Evolutionary conservation across 352 stramenopile genomes (phyloP).

Genomic region (Phytopythium delawarense): DNA sequence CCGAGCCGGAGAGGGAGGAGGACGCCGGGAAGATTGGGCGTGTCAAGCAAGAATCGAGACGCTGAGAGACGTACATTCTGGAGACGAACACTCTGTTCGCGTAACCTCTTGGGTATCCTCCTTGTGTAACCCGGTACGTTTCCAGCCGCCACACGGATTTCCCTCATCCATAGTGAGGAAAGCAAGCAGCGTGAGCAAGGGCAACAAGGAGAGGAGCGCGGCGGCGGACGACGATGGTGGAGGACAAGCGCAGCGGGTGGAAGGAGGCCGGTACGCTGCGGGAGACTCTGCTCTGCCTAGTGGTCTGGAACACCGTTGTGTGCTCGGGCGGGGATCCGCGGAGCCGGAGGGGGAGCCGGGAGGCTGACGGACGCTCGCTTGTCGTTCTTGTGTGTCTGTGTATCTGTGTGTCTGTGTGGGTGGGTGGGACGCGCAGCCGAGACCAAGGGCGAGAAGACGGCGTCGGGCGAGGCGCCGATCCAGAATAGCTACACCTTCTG

Average conservation of each 20-base stretch:
- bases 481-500: conserved; percentile 90
- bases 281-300: neutral
- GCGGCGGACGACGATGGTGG: conserved; percentile 23
- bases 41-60: no score
- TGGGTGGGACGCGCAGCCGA: conserved; percentile 14
- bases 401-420: neutral
- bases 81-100: no score
- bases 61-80: no score
- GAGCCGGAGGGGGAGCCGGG: neutral
- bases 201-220: neutral
- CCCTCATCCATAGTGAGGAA: no score
- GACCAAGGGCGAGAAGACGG: conserved; percentile 19
- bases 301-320: neutral
- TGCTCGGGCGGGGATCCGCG: neutral
- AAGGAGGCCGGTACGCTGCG: conserved; percentile 22
- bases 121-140: no score
- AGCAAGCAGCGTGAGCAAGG: no score
- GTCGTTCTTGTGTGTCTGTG: no score
- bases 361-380: neutral
- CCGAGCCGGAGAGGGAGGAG: no score
- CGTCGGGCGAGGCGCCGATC: conserved; percentile 52
- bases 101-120: no score
- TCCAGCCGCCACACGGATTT: no score
- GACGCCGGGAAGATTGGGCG: no score
- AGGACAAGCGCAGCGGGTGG: conserved; percentile 38